Conservation (phyloP, 805 yeast genomes). For the Starmerella bombi region DNA sequence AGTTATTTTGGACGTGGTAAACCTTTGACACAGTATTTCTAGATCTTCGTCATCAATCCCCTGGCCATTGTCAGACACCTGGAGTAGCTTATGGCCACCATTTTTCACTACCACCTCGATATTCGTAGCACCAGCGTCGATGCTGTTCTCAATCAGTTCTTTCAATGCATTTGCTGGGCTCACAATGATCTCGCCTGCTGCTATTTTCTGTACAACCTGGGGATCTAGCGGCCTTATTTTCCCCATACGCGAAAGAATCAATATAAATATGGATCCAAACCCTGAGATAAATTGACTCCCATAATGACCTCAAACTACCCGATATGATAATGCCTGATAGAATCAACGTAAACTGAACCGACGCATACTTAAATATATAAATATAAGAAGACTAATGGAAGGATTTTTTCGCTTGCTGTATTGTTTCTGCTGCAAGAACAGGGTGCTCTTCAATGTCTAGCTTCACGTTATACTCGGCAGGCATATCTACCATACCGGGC, state of each 20-base stretch:
- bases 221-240: conserved; percentile 35
- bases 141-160: conserved; percentile 81
- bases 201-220: conserved; percentile 74
- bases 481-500: conserved; percentile 33
- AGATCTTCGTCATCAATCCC: conserved; percentile 67
- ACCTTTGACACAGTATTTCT: conserved; percentile 71
- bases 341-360: too few species aligned
- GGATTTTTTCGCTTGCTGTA: not conserved
- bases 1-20: conserved; percentile 75
- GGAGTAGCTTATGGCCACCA: conserved; percentile 79
- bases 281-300: too few species aligned
- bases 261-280: too few species aligned
- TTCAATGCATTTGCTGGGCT: conserved; percentile 91
- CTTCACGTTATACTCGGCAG: conserved; percentile 21
- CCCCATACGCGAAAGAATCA: too few species aligned
- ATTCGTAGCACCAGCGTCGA: conserved; percentile 67
- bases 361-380: not conserved
- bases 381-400: not conserved
- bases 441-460: conserved; percentile 17
- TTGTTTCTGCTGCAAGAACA: conserved; percentile 3
- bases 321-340: too few species aligned
- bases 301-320: too few species aligned
- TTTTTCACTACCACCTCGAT: conserved; percentile 77
- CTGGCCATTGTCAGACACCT: conserved; percentile 76
- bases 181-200: conserved; percentile 92